phyloP scores from a whole-genome alignment of 2,329 filamentous ascomycete species.

The Botrytis porri region DNA sequence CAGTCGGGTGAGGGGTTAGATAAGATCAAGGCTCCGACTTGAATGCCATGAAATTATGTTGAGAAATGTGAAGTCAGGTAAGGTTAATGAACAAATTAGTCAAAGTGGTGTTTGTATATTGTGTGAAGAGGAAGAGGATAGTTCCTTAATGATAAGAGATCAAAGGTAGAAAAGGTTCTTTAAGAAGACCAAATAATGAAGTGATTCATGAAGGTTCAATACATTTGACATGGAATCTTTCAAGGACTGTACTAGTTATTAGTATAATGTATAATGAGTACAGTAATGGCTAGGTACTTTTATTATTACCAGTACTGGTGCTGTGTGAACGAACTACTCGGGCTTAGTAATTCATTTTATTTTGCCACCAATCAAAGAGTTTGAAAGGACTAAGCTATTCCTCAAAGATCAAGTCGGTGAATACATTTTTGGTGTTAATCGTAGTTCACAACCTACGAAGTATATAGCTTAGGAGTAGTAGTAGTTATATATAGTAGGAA shows the following conservation, averaged over 20 bases:
- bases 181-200: background rate
- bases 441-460: too few species aligned
- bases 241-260: background rate
- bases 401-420: background rate
- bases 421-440: too few species aligned
- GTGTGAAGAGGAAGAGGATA: background rate
- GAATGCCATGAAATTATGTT: background rate
- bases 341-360: background rate
- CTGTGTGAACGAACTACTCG: background rate
- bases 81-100: background rate
- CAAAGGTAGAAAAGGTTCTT: background rate
- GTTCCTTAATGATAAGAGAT: background rate
- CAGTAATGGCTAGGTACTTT: too few species aligned
- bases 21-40: conserved; percentile 16
- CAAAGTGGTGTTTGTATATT: background rate
- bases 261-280: too few species aligned
- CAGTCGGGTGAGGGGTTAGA: conserved; percentile 2
- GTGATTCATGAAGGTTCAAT: background rate
- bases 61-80: background rate
- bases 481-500: too few species aligned
- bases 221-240: background rate
- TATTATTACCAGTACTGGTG: background rate
- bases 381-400: background rate
- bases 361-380: background rate
- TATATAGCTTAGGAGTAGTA: too few species aligned